Base-by-base conservation (phyloP, 495 filamentous ascomycete species). In the Penicillium pulvis region DNA sequence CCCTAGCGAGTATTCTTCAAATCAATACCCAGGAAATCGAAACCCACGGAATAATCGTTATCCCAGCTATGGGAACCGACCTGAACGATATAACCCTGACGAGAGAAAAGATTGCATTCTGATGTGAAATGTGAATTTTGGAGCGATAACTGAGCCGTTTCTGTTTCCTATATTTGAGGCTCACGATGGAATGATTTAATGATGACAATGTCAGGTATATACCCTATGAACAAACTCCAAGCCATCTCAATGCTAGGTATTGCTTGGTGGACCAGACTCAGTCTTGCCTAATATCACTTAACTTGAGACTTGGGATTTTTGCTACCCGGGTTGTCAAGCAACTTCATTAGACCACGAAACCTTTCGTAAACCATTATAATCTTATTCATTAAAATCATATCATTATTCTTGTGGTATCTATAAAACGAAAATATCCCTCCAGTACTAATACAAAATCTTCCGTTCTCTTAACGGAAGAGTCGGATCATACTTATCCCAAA, bases 401-500 rank as follows among this genome's bases (percentile, higher is more conserved):
- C 26, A 17, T 49, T 7, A 49, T 31, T 33, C 16, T 31, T 17
- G 33, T 43, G 12, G 28, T 30, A 48, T 47, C 28, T 31, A 48
- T 30, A 57, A 10, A 16, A 50, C 44, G 1, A 28, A 23, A 49
- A 46, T 28, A 4, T 7, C 28, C 28, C 28, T 28, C 28, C 28
- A 28, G 28, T 26, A 17, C 30, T 20, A 79, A 59, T 76, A 79
- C 4, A 77, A 33, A 11, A 65, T 69, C 61, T 77, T 79, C 57
- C 67, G 46, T 49, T 77, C 70, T 58, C 74, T 71, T 33, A 78
- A 48, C 4, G 75, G 76, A 56, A 79, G 62, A 31, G 70, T 59
- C 19, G 75, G 72, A 58, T 78, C 74, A 53, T 75, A 73, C 52
- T 77, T 79, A 59, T 82, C 79, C 83, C 83, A 87, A 28, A 79